Evolutionary conservation across 1,284 basidiomycete species (phyloP).

Genomic region (Ceratobasidium sp.): DNA sequence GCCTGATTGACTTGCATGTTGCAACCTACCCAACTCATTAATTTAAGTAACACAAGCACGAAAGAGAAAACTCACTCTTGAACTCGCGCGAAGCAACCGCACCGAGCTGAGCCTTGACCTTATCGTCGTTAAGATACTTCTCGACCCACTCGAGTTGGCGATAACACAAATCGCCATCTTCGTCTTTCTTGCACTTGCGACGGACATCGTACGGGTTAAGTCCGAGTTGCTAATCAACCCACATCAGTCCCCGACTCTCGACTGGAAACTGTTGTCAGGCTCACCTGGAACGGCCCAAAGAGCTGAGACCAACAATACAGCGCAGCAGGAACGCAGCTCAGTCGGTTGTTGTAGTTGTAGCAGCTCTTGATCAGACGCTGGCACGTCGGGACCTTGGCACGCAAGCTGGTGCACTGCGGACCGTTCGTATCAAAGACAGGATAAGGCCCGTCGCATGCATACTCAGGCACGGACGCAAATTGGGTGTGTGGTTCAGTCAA

Average conservation of each 20-base stretch:
- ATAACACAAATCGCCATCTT: slow-evolving; percentile 81
- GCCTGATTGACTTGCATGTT: slow-evolving; percentile 75
- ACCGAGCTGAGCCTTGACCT: slow-evolving; percentile 81
- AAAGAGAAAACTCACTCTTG: slow-evolving; percentile 60
- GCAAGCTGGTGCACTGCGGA: slow-evolving; percentile 72
- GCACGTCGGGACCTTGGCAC: slow-evolving; percentile 77
- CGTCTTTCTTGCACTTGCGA: slow-evolving; percentile 74
- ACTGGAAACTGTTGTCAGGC: not conserved
- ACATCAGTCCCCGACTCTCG: not conserved
- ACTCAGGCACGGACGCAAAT: slow-evolving; percentile 82
- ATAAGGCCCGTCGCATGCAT: slow-evolving; percentile 82
- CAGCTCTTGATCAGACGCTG: slow-evolving; percentile 76
- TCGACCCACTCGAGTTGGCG: slow-evolving; percentile 82
- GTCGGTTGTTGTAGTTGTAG: slow-evolving; percentile 69
- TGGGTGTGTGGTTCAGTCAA: slow-evolving; percentile 83
- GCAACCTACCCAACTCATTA: slow-evolving; percentile 59
- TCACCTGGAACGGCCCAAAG: slow-evolving; percentile 62
- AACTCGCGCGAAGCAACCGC: slow-evolving; percentile 73
- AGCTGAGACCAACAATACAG: slow-evolving; percentile 63
- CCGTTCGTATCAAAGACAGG: slow-evolving; percentile 79
- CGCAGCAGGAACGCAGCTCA: slow-evolving; percentile 68
- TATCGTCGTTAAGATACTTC: slow-evolving; percentile 78
- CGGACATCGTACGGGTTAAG: slow-evolving; percentile 83
- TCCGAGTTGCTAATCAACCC: slow-evolving; percentile 55
- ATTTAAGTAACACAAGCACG: slow-evolving; percentile 57